A percentile compares a stretch with the other conserved stretches of the same genome.
phyloP scores from a whole-genome alignment of 495 filamentous ascomycete species.

The Podospora australis region DNA sequence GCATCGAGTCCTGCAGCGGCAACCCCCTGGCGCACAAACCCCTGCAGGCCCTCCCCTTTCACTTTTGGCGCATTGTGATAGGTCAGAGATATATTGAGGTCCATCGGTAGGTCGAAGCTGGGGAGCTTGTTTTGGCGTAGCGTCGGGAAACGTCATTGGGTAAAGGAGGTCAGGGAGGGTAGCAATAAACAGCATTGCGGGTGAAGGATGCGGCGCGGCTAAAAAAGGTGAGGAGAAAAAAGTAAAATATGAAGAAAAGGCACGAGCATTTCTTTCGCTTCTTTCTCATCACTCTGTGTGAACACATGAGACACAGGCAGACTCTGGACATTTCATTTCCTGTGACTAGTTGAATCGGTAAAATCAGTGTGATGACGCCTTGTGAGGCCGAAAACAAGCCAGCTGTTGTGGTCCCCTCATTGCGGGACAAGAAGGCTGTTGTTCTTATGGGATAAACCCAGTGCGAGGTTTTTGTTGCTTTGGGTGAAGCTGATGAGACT shows the following conservation, averaged over 20 bases:
- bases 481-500: too few species aligned
- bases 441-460: too few species aligned
- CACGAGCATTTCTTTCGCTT: background rate
- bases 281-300: too few species aligned
- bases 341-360: too few species aligned
- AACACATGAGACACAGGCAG: too few species aligned
- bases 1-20: slow-evolving; percentile 2
- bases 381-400: too few species aligned
- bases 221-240: background rate
- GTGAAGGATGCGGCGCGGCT: slow-evolving; percentile 9
- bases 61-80: background rate
- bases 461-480: too few species aligned
- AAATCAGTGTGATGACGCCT: too few species aligned
- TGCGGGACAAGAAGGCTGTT: too few species aligned
- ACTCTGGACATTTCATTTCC: too few species aligned
- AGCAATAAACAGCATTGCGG: background rate
- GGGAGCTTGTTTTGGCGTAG: background rate
- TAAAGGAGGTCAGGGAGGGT: background rate
- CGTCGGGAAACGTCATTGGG: slow-evolving; percentile 4
- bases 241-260: background rate
- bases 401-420: too few species aligned
- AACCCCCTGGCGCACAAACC: background rate
- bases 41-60: background rate
- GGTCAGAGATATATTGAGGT: slow-evolving; percentile 2
- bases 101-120: background rate